These are phyloP conservation scores for Macrophomina tecta DNA, from an alignment of 2,329 filamentous ascomycete genomes.

Conservation along the genomic window DNA sequence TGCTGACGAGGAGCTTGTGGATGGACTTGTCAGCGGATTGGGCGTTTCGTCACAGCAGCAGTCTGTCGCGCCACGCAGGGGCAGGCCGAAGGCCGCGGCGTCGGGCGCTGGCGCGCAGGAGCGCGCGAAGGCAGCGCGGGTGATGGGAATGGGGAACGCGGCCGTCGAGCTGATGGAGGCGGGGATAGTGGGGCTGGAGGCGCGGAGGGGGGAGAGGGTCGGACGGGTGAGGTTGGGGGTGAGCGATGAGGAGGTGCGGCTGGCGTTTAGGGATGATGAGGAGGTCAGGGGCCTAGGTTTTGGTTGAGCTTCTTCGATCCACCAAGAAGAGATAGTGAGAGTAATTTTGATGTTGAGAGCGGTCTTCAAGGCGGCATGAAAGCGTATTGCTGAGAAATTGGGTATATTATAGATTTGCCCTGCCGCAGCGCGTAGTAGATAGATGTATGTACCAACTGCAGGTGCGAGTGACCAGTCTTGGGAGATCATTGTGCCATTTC, in stretches of 20 bases:
- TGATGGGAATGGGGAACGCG: slow-evolving; percentile 70
- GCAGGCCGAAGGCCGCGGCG: slow-evolving; percentile 38
- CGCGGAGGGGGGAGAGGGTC: slow-evolving; percentile 76
- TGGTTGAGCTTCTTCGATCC: neutral
- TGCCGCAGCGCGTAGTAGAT: neutral
- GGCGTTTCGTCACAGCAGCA: slow-evolving; percentile 28
- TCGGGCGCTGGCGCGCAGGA: slow-evolving; percentile 37
- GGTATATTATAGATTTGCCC: slow-evolving; percentile 7
- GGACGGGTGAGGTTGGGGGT: slow-evolving; percentile 86
- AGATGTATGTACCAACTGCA: neutral
- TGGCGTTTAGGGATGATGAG: slow-evolving; percentile 85
- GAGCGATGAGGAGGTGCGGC: slow-evolving; percentile 87
- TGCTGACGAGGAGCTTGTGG: slow-evolving; percentile 29
- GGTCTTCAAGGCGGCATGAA: no score
- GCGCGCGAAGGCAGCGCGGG: slow-evolving; percentile 51
- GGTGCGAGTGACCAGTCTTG: neutral
- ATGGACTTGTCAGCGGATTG: slow-evolving; percentile 10
- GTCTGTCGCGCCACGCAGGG: slow-evolving; percentile 25
- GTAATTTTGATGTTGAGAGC: neutral
- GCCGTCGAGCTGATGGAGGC: slow-evolving; percentile 85
- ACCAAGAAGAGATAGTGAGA: neutral
- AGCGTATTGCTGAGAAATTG: neutral
- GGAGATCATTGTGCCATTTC: neutral
- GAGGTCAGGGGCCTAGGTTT: slow-evolving; percentile 84
- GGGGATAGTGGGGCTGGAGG: slow-evolving; percentile 85